Conservation (phyloP, 805 yeast species). For the Cyberlindnera nakhonratchasimensis region DNA sequence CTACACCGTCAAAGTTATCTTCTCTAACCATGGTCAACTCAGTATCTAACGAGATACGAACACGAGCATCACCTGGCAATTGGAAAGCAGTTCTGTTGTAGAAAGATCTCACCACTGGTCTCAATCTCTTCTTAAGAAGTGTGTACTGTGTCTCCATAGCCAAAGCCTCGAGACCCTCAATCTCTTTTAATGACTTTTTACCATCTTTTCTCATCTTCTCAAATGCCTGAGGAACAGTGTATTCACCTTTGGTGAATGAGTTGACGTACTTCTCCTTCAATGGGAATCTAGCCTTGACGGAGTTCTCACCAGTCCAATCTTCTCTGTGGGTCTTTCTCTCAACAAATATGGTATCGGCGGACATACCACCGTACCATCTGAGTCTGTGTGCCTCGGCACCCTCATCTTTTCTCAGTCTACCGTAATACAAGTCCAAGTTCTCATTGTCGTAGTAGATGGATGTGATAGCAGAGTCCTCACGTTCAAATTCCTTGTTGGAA, state of each 20-base stretch:
- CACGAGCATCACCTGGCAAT: constrained; percentile 98
- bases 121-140: constrained; percentile 72
- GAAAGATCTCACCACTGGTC: constrained; percentile 95
- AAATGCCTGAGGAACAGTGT: constrained; percentile 84
- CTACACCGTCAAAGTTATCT: constrained; percentile 90
- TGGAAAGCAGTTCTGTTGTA: constrained; percentile 99
- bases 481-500: constrained; percentile 91
- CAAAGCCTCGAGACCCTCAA: constrained; percentile 86
- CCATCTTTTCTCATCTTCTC: constrained; percentile 92
- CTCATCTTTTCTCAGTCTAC: constrained; percentile 92
- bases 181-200: constrained; percentile 80
- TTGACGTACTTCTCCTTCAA: constrained; percentile 89
- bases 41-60: constrained; percentile 95
- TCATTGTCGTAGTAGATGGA: constrained; percentile 94
- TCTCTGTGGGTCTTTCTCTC: constrained; percentile 98
- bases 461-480: constrained; percentile 93
- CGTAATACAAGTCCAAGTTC: constrained; percentile 86
- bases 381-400: constrained; percentile 98
- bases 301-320: constrained; percentile 99
- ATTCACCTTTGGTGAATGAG: constrained; percentile 76
- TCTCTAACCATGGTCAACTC: constrained; percentile 97
- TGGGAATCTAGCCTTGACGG: constrained; percentile 96
- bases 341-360: constrained; percentile 84
- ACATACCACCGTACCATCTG: constrained; percentile 99
- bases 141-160: constrained; percentile 94